Base-by-base conservation (phyloP, 2,329 filamentous ascomycete genomes). In the Talaromyces sp. region DNA sequence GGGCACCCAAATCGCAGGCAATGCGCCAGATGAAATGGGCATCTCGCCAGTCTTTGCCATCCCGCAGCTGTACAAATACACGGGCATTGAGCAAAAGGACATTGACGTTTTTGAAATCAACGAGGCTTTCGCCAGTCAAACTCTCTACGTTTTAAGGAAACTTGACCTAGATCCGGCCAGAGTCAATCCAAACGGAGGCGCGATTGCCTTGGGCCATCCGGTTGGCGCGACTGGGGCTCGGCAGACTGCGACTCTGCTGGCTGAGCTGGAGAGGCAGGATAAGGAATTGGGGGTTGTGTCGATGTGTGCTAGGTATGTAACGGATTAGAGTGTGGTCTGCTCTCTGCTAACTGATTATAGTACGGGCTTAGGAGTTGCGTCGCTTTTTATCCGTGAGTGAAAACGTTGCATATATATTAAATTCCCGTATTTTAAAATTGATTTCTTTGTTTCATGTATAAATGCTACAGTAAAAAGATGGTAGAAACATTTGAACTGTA, bases 61-160 rank as follows among this genome's bases (percentile, higher is more conserved):
- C 61, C 83, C 82, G 60, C 97, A 96, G 83, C 85, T 97, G 21
- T 85, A 96, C 53, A 78, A 78, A 69, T 88, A 93, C 77, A 85
- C 87, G 80, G 86, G 87, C 74, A 77, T 98, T 62, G 85, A 84
- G 13, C 78, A 96, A 35, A 84, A 87, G 64, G 93, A 97, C 68
- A 83, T 93, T 62, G 93, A 97, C 71, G 82, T 97, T 19, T 81
- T 96, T 66, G 93, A 97, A 82, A 76, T 98, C 71, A 98, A 97
- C 80, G 93, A 97, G 82, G 93, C 93, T 1, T 97, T 97, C 71
- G 93, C 92, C 13, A 93, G 89, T 63, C 96, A 97, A 92, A 91
- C 90, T 5, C 91, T 96, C 52, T 96, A 96, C 83, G 95, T 91
- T 78, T 80, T 88, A 60, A 83, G 90, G 68, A 84, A 95, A 77